These are phyloP conservation scores for Fusarium sulawesiense DNA, from an alignment of 2,329 filamentous ascomycete species.

Conservation along the genomic window DNA sequence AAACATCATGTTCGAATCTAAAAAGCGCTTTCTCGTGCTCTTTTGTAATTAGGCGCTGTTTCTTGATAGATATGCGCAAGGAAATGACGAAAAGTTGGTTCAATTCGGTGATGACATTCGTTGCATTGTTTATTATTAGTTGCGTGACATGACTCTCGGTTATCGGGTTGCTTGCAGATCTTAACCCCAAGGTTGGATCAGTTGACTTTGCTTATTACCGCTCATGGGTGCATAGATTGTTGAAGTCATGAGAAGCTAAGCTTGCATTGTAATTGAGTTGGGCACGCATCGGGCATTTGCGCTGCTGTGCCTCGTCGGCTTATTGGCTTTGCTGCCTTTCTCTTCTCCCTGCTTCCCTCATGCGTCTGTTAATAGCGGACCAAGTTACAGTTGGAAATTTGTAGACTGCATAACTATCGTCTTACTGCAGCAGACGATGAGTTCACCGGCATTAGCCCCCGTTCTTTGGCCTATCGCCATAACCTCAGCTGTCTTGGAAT, in stretches of 20 bases:
- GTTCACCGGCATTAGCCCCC: conserved; percentile 31
- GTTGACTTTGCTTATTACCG: conserved; percentile 23
- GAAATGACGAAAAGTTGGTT: conserved; percentile 44
- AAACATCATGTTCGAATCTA: conserved; percentile 40
- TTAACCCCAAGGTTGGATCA: not conserved
- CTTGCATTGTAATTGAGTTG: conserved; percentile 23
- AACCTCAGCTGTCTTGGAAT: conserved; percentile 13
- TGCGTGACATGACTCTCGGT: conserved; percentile 29
- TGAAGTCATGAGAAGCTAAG: conserved; percentile 20
- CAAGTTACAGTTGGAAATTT: conserved; percentile 5
- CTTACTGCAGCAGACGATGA: conserved; percentile 39
- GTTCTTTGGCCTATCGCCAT: conserved; percentile 34
- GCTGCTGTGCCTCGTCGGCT: conserved; percentile 17
- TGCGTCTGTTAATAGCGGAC: conserved; percentile 26
- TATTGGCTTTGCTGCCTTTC: conserved; percentile 1
- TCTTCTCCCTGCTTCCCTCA: conserved; percentile 29
- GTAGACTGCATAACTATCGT: conserved; percentile 16
- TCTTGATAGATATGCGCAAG: conserved; percentile 38
- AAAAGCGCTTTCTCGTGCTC: conserved; percentile 44
- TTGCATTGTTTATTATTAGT: not conserved
- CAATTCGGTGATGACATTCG: conserved; percentile 25
- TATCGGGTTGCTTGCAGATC: conserved; percentile 34
- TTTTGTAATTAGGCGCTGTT: conserved; percentile 47
- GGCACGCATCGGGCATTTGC: conserved; percentile 41
- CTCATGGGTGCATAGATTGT: conserved; percentile 12